Base-by-base conservation (phyloP, 495 filamentous ascomycete genomes). In the Penicillium daleae region DNA sequence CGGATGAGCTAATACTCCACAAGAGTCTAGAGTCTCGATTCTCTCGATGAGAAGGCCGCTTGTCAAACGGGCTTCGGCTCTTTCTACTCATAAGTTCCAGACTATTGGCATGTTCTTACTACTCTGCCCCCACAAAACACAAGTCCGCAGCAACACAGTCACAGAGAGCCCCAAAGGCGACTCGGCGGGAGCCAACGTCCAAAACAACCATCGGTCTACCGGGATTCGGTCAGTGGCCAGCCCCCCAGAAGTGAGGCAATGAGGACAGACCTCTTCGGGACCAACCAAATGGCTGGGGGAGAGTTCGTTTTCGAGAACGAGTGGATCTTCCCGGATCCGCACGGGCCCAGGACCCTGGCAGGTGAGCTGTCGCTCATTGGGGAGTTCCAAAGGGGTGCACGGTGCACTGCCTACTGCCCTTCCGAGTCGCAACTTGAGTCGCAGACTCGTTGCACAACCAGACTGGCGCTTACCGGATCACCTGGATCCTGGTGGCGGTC, bases 301-400 rank as follows among this genome's bases (percentile, higher is more conserved):
- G 39, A 39, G 57, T 57, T 60, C 51, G 42, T 29, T 59, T 67
- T 67, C 65, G 61, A 67, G 65, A 67, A 67, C 58, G 59, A 64
- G 65, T 67, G 65, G 65, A 64, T 57, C 61, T 40, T 56, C 44
- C 26, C 50, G 54, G 29, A 9, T 59, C 61, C 48, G 61, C 65
- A 67, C 65, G 58, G 61, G 42, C 59, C 65, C 37, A 40, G 31
- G 60, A 59, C 59, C 59, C 48, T 62, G 60, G 60, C 32, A 48
- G 32, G 22, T 42, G 57, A 42, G 42, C 40, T 40, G 32, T 49
- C n/a, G 44, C 29, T 51, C 44, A 37, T 31, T 40, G 37, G 37
- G 10, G 26, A 19, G 10, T 27, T 21, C n/a, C 24, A n/a, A 8
- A 4, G 40, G 15, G 24, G 46, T n/a, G 46, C 46, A 50, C 46